phyloP scores from a whole-genome alignment of 768 basidiomycete genomes.

The Roridomyces roridus region DNA sequence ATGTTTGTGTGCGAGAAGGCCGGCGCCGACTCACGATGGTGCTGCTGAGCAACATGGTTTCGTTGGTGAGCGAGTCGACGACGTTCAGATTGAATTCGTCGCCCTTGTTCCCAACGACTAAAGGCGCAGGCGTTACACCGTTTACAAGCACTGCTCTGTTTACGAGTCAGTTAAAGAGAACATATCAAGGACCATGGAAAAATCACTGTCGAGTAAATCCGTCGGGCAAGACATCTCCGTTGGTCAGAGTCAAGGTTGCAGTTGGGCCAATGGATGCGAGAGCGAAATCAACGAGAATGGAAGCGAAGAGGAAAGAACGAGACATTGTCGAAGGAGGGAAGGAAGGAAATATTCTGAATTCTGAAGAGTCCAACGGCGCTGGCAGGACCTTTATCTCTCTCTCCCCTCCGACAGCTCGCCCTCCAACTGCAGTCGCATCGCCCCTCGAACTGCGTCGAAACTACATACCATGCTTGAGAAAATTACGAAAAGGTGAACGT shows the following conservation, averaged over 20 bases:
- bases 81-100: constrained; percentile 7
- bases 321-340: background rate
- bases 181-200: background rate
- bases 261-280: constrained; percentile 21
- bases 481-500: too few relatives aligned
- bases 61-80: constrained; percentile 1
- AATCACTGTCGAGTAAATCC: constrained; percentile 16
- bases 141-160: constrained; percentile 8
- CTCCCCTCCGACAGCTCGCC: background rate
- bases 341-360: background rate
- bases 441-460: too few relatives aligned
- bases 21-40: background rate
- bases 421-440: background rate
- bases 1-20: too few relatives aligned
- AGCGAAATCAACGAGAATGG: constrained; percentile 2
- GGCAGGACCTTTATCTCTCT: background rate
- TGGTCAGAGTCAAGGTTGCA: constrained; percentile 13
- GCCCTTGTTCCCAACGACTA: constrained; percentile 16
- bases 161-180: background rate
- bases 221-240: constrained; percentile 16
- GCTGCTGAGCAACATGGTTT: constrained; percentile 9
- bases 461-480: too few relatives aligned
- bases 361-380: background rate
- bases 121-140: constrained; percentile 9
- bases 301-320: constrained; percentile 4